Evolutionary conservation across 1,139 yeast genomes (phyloP).

Genomic region (Saccharomyces hybrid): DNA sequence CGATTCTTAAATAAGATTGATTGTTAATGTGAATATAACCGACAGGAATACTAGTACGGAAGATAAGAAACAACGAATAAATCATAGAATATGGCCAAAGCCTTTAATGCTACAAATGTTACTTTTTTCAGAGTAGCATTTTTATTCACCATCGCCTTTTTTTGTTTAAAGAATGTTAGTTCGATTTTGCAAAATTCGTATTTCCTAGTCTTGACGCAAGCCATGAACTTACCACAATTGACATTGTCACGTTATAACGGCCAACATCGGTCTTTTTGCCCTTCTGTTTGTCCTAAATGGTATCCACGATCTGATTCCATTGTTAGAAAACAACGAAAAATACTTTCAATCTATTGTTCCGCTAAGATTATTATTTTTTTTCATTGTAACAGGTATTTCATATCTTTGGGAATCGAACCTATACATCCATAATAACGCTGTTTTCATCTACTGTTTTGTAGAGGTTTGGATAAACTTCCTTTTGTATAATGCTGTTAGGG

Average conservation of each 20-base stretch:
- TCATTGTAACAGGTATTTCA: conserved; percentile 39
- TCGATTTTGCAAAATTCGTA: conserved; percentile 41
- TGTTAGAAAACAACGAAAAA: conserved; percentile 44
- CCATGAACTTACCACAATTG: conserved; percentile 33
- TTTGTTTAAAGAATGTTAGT: conserved; percentile 38
- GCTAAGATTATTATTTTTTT: conserved; percentile 49
- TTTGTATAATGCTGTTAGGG: conserved; percentile 55
- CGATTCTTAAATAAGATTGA: neutral
- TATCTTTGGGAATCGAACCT: conserved; percentile 35
- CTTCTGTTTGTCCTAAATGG: conserved; percentile 40
- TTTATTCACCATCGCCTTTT: conserved; percentile 40
- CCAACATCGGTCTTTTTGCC: conserved; percentile 45
- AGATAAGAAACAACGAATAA: neutral
- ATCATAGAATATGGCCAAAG: conserved; percentile 39
- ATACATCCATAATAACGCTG: conserved; percentile 50
- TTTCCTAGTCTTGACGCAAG: conserved; percentile 39
- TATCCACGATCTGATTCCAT: conserved; percentile 49
- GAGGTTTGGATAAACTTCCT: conserved; percentile 69
- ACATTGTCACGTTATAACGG: conserved; percentile 41
- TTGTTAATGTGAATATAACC: too few relatives aligned
- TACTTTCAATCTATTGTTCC: conserved; percentile 69
- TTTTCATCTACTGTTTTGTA: conserved; percentile 53
- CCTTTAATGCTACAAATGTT: conserved; percentile 46
- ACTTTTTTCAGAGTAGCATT: conserved; percentile 43
- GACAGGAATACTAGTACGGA: too few relatives aligned